A percentile compares a stretch with the other conserved stretches of the same genome.
Evolutionary conservation across 1,284 basidiomycete genomes (phyloP).

Genomic region (Somion occarium): DNA sequence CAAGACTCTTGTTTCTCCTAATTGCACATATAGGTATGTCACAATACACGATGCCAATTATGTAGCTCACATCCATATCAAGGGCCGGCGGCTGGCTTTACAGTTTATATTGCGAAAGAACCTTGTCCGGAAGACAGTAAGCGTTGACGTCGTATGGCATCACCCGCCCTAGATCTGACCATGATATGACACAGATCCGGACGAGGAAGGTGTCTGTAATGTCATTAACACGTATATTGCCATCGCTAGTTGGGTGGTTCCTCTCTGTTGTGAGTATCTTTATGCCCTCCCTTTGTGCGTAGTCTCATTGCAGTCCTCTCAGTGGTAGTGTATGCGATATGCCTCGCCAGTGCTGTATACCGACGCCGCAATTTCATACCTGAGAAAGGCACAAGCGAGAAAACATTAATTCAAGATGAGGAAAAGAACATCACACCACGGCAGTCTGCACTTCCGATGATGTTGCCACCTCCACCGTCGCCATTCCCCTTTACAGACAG

Average conservation of each 20-base stretch:
- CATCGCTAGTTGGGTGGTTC: conserved; percentile 51
- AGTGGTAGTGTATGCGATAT: conserved; percentile 18
- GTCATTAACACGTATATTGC: conserved; percentile 46
- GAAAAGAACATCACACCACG: neutral
- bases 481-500: neutral
- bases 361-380: neutral
- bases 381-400: neutral
- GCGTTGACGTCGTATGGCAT: conserved; percentile 6
- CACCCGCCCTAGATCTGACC: neutral
- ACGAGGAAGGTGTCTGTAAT: conserved; percentile 41
- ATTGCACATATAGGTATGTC: conserved; percentile 45
- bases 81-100: conserved; percentile 47
- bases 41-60: neutral
- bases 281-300: too few species aligned
- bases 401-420: neutral
- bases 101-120: conserved; percentile 37
- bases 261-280: conserved; percentile 48
- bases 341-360: conserved; percentile 13
- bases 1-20: conserved; percentile 44
- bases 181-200: conserved; percentile 26
- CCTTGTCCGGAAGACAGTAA: conserved; percentile 40
- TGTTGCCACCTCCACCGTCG: conserved; percentile 9
- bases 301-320: too few species aligned
- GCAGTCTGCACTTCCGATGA: conserved; percentile 11
- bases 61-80: neutral